Percentiles rank a stretch among this genome's conserved stretches.
Evolutionary conservation across 2,329 filamentous ascomycete genomes (phyloP).

Genomic region (Arthrobotrys megalospora): DNA sequence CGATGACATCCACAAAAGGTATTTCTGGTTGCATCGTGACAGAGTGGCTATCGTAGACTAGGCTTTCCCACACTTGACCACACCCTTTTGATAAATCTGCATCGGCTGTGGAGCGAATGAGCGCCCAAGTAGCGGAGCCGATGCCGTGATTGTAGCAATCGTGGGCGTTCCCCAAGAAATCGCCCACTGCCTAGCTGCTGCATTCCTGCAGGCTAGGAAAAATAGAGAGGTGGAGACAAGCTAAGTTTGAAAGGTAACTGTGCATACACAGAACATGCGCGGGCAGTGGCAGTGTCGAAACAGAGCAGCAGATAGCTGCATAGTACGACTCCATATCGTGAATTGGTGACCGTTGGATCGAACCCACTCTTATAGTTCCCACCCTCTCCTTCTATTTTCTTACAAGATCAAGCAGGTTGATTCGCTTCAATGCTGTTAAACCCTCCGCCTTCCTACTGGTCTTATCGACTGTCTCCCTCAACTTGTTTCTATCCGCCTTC

Average conservation of each 20-base stretch:
- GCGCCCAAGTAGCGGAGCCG: conserved; percentile 46
- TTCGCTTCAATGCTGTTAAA: conserved; percentile 54
- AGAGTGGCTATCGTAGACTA: conserved; percentile 33
- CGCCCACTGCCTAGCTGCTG: conserved; percentile 48
- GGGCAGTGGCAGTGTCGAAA: conserved; percentile 56
- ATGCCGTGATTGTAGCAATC: conserved; percentile 55
- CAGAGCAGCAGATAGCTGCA: conserved; percentile 37
- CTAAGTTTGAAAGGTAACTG: conserved; percentile 42
- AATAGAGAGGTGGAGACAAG: conserved; percentile 53
- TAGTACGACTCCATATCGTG: conserved; percentile 44
- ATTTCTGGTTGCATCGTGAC: conserved; percentile 55
- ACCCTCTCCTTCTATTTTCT: conserved; percentile 40
- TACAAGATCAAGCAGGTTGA: conserved; percentile 55
- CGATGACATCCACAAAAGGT: conserved; percentile 18
- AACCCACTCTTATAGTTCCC: conserved; percentile 51
- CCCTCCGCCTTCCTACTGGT: conserved; percentile 51
- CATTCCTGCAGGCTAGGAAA: conserved; percentile 58
- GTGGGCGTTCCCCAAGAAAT: conserved; percentile 24
- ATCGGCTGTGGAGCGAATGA: conserved; percentile 57
- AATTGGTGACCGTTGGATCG: conserved; percentile 41
- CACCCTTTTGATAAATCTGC: conserved; percentile 43
- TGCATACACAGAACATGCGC: conserved; percentile 49
- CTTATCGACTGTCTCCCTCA: conserved; percentile 43
- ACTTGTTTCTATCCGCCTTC: conserved; percentile 31
- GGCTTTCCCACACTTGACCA: conserved; percentile 52